Evolutionary conservation across 305 asterid genomes (phyloP), one percentile per base, ranked within the genome.

Genomic region (Rubia occidens): DNA sequence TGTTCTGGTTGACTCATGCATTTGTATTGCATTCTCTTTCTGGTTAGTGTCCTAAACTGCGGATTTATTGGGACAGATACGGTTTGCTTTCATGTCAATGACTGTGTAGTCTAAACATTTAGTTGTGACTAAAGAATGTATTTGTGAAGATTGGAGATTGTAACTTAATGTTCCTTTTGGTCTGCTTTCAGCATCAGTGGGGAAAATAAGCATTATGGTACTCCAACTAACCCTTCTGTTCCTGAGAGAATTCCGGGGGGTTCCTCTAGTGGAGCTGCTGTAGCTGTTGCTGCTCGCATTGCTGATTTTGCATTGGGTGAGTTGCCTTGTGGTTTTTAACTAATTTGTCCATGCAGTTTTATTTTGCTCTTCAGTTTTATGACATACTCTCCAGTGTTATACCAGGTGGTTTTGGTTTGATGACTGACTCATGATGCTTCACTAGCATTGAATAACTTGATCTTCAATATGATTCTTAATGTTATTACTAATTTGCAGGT

Each of bases 231-330:
- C 86, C 99, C 99, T 15, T 83, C 88, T 58, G 82, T 87, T 75
- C 85, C 87, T 71, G 81, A 85, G 69, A 80, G 91, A 72, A 71
- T 87, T 68, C 95, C 99, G 3, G 99, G 99, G 78, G 99, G 99
- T 75, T 89, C 95, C 72, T 95, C 95, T 24, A 87, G 99, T 83
- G 99, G 98, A 69, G 92, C 99, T 82, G 90, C 99, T 72, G 98
- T 89, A 18, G 89, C 97, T 54, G 99, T 88, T 61, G 92, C 98
- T 75, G 95, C 95, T 71, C 83, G 86, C 60, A 83, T 91, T 77
- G 95, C 83, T 68, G 99, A 95, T 78, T 95, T 95, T 85, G 83
- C 99, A 63, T 74, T 95, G 82, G 99, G 99, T 95, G 76, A 79
- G 90, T 62, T 74, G 3, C 39, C 39, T 47, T 45, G 59, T 56